phyloP scores from a whole-genome alignment of 2,329 filamentous ascomycete genomes.

The Chrysoporthe deuterocubensis region DNA sequence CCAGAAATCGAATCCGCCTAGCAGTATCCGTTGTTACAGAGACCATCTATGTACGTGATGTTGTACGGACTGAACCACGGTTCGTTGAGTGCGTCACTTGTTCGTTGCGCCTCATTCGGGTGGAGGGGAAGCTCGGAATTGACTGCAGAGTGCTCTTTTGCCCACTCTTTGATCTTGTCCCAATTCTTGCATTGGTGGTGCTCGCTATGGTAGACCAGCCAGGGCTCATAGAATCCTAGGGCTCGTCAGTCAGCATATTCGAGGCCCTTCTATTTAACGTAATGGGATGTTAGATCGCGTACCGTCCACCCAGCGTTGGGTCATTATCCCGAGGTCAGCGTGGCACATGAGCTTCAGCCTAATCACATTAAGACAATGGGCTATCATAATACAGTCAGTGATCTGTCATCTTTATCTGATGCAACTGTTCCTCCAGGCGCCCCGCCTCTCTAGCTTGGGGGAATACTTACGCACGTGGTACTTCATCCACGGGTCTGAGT shows the following conservation, averaged over 20 bases:
- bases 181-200: background rate
- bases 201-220: constrained; percentile 14
- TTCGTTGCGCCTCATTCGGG: constrained; percentile 10
- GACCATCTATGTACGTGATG: constrained; percentile 9
- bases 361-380: constrained; percentile 2
- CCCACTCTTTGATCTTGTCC: no score
- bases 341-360: constrained; percentile 8
- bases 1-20: background rate
- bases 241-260: background rate
- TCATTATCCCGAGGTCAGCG: constrained; percentile 6
- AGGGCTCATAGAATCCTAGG: constrained; percentile 11
- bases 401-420: background rate
- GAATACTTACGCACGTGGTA: constrained; percentile 2
- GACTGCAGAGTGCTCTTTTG: no score
- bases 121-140: background rate
- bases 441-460: background rate
- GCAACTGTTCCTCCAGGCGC: background rate
- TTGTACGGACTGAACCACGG: constrained; percentile 10
- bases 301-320: constrained; percentile 13
- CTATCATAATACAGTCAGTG: background rate
- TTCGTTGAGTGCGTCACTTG: constrained; percentile 5
- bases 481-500: background rate
- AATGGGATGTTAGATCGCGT: no score
- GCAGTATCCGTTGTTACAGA: constrained; percentile 8
- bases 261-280: background rate